Conservation (phyloP, 768 basidiomycete genomes). For the Megacollybia marginata region DNA sequence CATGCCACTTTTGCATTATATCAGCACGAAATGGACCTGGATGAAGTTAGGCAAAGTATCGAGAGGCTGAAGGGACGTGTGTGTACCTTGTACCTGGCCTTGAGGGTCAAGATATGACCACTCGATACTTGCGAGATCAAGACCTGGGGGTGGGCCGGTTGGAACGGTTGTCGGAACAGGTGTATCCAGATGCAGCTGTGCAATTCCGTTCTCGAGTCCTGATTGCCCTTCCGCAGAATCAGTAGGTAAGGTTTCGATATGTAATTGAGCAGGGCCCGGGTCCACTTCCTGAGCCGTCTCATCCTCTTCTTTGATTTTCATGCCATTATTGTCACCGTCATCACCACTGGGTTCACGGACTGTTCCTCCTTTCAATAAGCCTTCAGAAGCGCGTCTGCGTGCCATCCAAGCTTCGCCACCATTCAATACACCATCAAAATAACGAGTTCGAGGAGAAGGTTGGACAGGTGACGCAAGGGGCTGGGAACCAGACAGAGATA, state of each 20-base stretch:
- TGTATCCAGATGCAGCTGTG: slow-evolving; percentile 8
- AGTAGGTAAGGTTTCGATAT: not conserved
- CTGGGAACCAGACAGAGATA: slow-evolving; percentile 58
- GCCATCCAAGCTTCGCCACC: slow-evolving; percentile 65
- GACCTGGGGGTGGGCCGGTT: slow-evolving; percentile 33
- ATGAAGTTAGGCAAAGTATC: not conserved
- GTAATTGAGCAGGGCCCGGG: not conserved
- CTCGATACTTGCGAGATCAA: slow-evolving; percentile 56
- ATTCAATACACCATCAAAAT: slow-evolving; percentile 69
- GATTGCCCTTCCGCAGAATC: not conserved
- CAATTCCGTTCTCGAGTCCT: slow-evolving; percentile 6
- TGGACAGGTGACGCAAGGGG: slow-evolving; percentile 45
- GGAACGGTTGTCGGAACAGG: slow-evolving; percentile 6
- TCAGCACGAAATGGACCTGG: slow-evolving; percentile 85
- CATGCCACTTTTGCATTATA: slow-evolving; percentile 92
- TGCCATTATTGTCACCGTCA: slow-evolving; percentile 30
- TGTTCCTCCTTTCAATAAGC: slow-evolving; percentile 34
- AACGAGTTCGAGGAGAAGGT: slow-evolving; percentile 60
- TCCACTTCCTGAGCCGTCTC: slow-evolving; percentile 25
- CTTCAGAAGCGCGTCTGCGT: slow-evolving; percentile 56
- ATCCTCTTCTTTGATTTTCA: slow-evolving; percentile 56
- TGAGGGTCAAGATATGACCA: slow-evolving; percentile 94
- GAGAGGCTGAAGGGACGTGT: slow-evolving; percentile 4
- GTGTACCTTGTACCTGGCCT: slow-evolving; percentile 81
- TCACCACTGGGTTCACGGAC: slow-evolving; percentile 29